These are phyloP conservation scores for Alliaria petiolata DNA, from an alignment of 345 rosid genomes.

Conservation along the genomic window DNA sequence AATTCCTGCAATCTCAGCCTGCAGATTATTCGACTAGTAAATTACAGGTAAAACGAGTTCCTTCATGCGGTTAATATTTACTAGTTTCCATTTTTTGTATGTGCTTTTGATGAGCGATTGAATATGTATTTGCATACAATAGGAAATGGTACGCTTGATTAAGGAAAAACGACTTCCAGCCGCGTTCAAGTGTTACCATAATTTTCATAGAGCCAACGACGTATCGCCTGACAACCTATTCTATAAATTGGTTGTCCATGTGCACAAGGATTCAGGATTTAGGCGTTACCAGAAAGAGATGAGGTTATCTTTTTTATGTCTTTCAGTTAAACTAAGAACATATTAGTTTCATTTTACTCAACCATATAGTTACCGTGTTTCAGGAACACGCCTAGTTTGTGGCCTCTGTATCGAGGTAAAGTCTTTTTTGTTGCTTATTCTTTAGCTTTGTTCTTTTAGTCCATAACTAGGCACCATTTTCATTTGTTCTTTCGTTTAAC, in stretches of 20 bases:
- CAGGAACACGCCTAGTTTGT: slow-evolving; percentile 71
- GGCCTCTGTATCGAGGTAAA: slow-evolving; percentile 98
- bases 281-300: slow-evolving; percentile 89
- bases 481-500: too few relatives aligned
- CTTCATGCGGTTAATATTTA: too few relatives aligned
- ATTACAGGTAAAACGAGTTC: slow-evolving; percentile 56
- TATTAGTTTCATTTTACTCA: slow-evolving; percentile 7
- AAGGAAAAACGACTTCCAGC: slow-evolving; percentile 69
- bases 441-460: background rate
- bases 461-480: too few relatives aligned
- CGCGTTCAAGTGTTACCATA: slow-evolving; percentile 85
- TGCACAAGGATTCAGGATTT: slow-evolving; percentile 69
- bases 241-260: slow-evolving; percentile 89
- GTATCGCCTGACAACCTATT: slow-evolving; percentile 63
- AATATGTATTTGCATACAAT: slow-evolving; percentile 16
- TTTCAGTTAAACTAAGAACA: slow-evolving; percentile 5
- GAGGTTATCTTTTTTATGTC: slow-evolving; percentile 52
- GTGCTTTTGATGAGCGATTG: slow-evolving; percentile 4
- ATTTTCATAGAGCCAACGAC: slow-evolving; percentile 61
- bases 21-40: slow-evolving; percentile 76
- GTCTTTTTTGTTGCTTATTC: background rate
- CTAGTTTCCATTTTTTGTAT: too few relatives aligned
- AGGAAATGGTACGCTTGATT: slow-evolving; percentile 89
- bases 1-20: slow-evolving; percentile 77
- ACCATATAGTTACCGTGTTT: slow-evolving; percentile 19